A percentile compares a stretch with the other conserved stretches of the same genome.
phyloP scores from a whole-genome alignment of 2,329 filamentous ascomycete genomes.

The Aspergillus fumigatiaffinis region DNA sequence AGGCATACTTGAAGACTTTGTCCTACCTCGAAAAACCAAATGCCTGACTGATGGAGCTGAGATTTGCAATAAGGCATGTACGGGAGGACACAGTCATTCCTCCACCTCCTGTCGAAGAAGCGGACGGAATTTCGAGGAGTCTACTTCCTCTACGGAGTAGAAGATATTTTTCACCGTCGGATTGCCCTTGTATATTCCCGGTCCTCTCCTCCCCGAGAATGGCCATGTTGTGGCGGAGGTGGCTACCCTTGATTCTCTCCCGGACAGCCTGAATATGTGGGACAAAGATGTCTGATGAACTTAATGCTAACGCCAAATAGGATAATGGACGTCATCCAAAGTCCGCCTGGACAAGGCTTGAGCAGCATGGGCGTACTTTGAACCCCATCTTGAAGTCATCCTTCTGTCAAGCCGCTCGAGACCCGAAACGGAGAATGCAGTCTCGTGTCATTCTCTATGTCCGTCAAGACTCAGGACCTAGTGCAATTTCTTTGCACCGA shows the following conservation, averaged over 20 bases:
- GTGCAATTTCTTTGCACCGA: no score
- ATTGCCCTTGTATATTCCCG: no score
- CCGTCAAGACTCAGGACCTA: no score
- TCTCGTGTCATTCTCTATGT: no score
- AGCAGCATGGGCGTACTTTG: no score
- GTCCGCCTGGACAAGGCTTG: no score
- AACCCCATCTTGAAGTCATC: no score
- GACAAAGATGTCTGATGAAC: background rate
- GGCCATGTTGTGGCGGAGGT: background rate
- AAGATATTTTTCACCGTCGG: background rate
- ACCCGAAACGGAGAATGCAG: no score
- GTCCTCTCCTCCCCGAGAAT: background rate
- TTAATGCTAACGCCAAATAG: background rate
- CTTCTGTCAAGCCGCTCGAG: no score
- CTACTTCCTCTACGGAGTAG: background rate
- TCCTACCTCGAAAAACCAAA: background rate
- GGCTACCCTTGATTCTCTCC: background rate
- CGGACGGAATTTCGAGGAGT: background rate
- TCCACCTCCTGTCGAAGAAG: background rate
- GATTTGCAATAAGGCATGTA: background rate
- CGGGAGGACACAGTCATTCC: no score
- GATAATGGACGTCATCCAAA: no score
- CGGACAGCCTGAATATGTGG: background rate
- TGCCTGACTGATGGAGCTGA: background rate
- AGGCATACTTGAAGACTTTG: background rate